Evolutionary conservation across 257 asterid species (phyloP), one percentile per base, ranked within the genome.

Genomic region (Leptodermis oblonga): DNA sequence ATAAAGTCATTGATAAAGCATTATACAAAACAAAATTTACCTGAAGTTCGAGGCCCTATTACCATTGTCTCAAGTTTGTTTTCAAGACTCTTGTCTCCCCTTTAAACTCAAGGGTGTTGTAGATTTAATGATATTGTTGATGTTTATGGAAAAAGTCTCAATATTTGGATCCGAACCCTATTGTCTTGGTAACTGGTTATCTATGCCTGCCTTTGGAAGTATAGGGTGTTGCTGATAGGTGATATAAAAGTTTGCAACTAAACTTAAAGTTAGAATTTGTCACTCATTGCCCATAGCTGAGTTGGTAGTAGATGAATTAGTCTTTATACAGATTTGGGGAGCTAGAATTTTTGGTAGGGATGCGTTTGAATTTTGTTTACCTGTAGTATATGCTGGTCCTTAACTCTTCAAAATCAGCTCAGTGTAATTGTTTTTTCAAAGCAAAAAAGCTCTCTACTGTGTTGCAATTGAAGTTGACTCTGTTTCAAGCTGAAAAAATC

Each of bases 41-140:
- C 97, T n/a, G 97, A 94, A 72, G 99, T 94, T 73, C 86, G 85
- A 17, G 99, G 97, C 33, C 99, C 99, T 18, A 80, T 94, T 67
- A 94, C 99, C 30, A 86, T 94, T 31, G 89, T 94, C 70, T 94
- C 99, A 86, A 97, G 99, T 93, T 82, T 76, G 78, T 46, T 54
- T 36, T 41, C 22, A 3, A 30, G 54, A 62, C 73, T 69, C 53
- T 18, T 48, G 18, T 12, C 26, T 37, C 8, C 11, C 4, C 42
- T 12, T 17, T 58, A 26, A 45, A 7, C n/a, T n/a, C n/a, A 23
- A 41, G 4, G 18, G 30, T 26, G 5, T 13, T 34, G n/a, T 34
- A 34, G 3, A 34, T 34, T 34, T 34, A 34, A 34, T 23, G 23
- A 13, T 17, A 9, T 23, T 25, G 14, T 18, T 36, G 36, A 22